Evolutionary conservation across 164 flowering plant genomes (phyloP).

Genomic region (Amborella trichopoda): DNA sequence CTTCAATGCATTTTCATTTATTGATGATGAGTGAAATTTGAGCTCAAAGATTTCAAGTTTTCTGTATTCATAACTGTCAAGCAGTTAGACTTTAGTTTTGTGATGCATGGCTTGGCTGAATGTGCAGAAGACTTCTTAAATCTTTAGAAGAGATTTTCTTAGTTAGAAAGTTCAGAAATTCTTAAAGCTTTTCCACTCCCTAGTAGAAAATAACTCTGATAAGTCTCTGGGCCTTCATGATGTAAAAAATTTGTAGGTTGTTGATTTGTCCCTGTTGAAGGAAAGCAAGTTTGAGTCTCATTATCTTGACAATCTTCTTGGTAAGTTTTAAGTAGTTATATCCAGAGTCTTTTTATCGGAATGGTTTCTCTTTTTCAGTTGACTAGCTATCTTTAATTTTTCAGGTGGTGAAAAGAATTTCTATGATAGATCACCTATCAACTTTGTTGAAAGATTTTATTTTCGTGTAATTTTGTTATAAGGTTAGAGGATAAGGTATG

Average conservation of each 20-base stretch:
- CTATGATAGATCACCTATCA: conserved; percentile 84
- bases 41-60: too few species aligned
- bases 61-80: too few species aligned
- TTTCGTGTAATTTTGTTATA: conserved; percentile 91
- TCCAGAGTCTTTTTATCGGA: neutral
- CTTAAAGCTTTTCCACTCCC: too few species aligned
- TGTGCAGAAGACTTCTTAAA: too few species aligned
- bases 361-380: neutral
- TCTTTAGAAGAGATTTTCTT: too few species aligned
- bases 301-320: conserved; percentile 75
- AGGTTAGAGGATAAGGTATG: conserved; percentile 91
- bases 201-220: too few species aligned
- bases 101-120: too few species aligned
- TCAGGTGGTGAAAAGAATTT: conserved; percentile 61
- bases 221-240: too few species aligned
- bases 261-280: conserved; percentile 54
- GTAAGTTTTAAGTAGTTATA: conserved; percentile 32
- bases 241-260: conserved; percentile 68
- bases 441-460: conserved; percentile 73
- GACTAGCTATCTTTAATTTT: conserved; percentile 3
- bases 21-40: too few species aligned
- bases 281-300: conserved; percentile 87
- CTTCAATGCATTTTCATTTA: too few species aligned
- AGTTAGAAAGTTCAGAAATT: too few species aligned
- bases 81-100: too few species aligned